Base-by-base conservation (phyloP, 1,139 yeast species). In the Maudiozyma humilis region DNA sequence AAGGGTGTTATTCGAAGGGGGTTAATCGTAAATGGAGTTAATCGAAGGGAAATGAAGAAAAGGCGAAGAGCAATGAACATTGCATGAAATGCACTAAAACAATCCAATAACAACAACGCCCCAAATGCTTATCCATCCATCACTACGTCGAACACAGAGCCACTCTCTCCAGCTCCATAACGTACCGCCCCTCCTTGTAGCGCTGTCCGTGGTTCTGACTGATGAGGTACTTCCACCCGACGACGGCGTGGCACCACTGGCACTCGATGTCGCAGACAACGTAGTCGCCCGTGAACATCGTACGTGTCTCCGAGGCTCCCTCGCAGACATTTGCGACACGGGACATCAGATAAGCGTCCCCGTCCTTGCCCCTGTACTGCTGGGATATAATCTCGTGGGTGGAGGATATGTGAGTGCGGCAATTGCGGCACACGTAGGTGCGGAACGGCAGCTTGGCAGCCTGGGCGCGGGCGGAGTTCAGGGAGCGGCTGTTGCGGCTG, bases 181-280 rank as follows among this genome's bases (percentile, higher is more conserved):
- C 66, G 46, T 55, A 71, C 41, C 66, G 60, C 1, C 73, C 73
- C 50, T 70, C 73, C 46, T 71, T 71, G 53, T 60, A 69, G 41
- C 62, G 60, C 54, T 69, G 73, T 38, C 59, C 57, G 38, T 51
- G 51, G 23, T 55, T 53, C 30, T 62, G 64, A 41, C 69, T 62
- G 43, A 59, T 56, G 43, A 68, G 51, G 49, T 71, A 71, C 50
- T 67, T 68, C 75, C 75, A 71, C 4, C 75, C 75, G 12, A 71
- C 63, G 23, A 63, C 45, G 27, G 57, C 59, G 41, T 62, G 60
- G 51, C 75, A 71, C 57, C 70, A 71, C 47, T 68, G 72, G 51
- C 75, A 71, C 41, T 52, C 48, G 31, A 69, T 63, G 51, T 68
- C 71, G 43, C 70, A 62, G 4, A 71, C 73, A 1, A 65, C 50